Evolutionary conservation across 805 yeast genomes (phyloP), one percentile per base, ranked within the genome.

Genomic region (Candida koratica): DNA sequence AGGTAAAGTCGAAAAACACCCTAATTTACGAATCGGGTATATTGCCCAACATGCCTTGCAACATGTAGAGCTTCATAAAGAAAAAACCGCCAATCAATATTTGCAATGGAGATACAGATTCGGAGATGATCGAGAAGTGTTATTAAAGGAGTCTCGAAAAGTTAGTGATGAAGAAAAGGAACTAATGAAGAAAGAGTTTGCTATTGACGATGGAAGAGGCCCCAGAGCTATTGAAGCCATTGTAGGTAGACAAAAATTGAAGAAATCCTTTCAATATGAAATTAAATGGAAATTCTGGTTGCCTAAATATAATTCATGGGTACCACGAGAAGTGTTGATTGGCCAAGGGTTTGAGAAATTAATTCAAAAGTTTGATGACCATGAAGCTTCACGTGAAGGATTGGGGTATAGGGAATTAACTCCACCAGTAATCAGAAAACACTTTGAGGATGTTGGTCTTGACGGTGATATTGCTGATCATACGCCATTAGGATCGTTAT

Each of bases 391-490:
- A n/a, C 58, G 71, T 49, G 71, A 67, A 53, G 73, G 73, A 48
- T 61, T 67, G 44, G 71, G 71, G 6, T 67, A 66, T 55, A 52
- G 69, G 45, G 67, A 61, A 32, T 75, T 90, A 47, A 75, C 79
- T 19, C 97, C 97, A 34, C 75, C 84, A 37, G 97, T 88, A 14
- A 90, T 90, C 48, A 79, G 97, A 58, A 84, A 90, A 71, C 98
- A 90, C 63, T 90, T 90, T 47, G 97, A 90, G 64, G 97, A 81
- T 53, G 95, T 90, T 53, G 98, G 98, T 42, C 73, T 90, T 49
- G 98, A 93, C 54, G 94, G 97, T 49, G 98, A 90, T 55, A 89
- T 90, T 67, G 97, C 97, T 25, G 96, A 93, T 62, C 97, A 90
- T 63, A 90, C 97, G 13, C 96, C 96, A 36, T 70, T 90, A 76